phyloP scores from a whole-genome alignment of 2,329 filamentous ascomycete species.

The Aspergillus novoparasiticus region DNA sequence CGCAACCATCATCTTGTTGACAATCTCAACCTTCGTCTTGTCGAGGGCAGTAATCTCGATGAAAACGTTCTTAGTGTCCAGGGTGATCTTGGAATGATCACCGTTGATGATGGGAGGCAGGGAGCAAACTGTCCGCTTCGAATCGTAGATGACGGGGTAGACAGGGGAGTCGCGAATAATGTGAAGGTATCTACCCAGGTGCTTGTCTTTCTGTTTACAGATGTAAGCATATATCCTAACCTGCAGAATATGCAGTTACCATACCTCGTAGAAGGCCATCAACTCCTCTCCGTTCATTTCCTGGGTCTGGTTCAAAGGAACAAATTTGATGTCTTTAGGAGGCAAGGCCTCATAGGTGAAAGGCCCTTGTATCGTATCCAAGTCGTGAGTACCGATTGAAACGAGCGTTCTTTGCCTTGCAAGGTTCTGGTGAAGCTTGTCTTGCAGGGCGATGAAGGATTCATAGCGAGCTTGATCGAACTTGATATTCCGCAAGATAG shows the following conservation, averaged over 20 bases:
- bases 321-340: constrained; percentile 90
- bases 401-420: constrained; percentile 90
- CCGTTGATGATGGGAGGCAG: constrained; percentile 98
- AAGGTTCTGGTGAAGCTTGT: constrained; percentile 96
- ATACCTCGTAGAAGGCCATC: constrained; percentile 85
- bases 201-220: constrained; percentile 72
- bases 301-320: constrained; percentile 86
- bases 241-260: constrained; percentile 10
- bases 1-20: constrained; percentile 90
- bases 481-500: constrained; percentile 84
- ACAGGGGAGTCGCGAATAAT: constrained; percentile 93
- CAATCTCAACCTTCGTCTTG: constrained; percentile 92
- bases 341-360: constrained; percentile 94
- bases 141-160: constrained; percentile 94
- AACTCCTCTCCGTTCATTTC: constrained; percentile 84
- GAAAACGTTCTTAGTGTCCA: constrained; percentile 89
- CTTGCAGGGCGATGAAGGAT: constrained; percentile 96
- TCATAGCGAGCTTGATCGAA: constrained; percentile 92
- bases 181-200: constrained; percentile 85
- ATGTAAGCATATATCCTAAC: constrained; percentile 15
- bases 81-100: constrained; percentile 92
- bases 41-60: constrained; percentile 97
- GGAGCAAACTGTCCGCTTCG: constrained; percentile 83
- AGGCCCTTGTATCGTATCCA: constrained; percentile 89
- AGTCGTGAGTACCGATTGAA: constrained; percentile 95